phyloP scores from a whole-genome alignment of 345 rosid species.

The Viola odorata region DNA sequence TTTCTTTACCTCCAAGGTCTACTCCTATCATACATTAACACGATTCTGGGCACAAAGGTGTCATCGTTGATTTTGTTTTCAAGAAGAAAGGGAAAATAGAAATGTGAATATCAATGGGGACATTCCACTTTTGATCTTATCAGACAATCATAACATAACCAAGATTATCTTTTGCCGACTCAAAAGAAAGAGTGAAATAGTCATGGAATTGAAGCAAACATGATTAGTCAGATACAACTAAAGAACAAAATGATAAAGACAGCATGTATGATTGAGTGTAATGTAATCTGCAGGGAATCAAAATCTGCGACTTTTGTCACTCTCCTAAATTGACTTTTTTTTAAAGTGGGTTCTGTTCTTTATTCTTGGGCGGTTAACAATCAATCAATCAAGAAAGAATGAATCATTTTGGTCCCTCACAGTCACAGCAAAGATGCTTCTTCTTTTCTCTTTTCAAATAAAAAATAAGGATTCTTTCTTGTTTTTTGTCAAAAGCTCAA shows the following conservation, averaged over 20 bases:
- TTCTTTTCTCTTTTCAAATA: no score
- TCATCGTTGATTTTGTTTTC: not conserved
- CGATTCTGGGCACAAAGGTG: no score
- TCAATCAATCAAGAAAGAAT: not conserved
- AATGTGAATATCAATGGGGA: not conserved
- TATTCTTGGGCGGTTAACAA: constrained; percentile 2
- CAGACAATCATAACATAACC: constrained; percentile 2
- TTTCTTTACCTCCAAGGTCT: no score
- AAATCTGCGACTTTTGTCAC: not conserved
- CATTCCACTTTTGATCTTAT: not conserved
- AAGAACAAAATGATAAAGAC: not conserved
- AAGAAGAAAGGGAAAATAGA: not conserved
- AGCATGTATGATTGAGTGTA: not conserved
- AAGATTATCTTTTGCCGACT: not conserved
- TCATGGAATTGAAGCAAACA: constrained; percentile 4
- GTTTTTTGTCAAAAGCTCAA: no score
- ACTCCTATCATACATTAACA: no score
- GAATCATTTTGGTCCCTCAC: not conserved
- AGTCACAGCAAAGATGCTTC: no score
- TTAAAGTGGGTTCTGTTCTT: constrained; percentile 9
- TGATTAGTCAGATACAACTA: not conserved
- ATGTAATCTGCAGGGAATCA: not conserved
- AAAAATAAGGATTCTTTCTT: no score
- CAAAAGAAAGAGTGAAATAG: not conserved
- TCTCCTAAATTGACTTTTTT: not conserved